These are phyloP conservation scores for Thoreauomyces humboldtii DNA, from an alignment of 192 early-diverging fungal genomes.

Conservation along the genomic window DNA sequence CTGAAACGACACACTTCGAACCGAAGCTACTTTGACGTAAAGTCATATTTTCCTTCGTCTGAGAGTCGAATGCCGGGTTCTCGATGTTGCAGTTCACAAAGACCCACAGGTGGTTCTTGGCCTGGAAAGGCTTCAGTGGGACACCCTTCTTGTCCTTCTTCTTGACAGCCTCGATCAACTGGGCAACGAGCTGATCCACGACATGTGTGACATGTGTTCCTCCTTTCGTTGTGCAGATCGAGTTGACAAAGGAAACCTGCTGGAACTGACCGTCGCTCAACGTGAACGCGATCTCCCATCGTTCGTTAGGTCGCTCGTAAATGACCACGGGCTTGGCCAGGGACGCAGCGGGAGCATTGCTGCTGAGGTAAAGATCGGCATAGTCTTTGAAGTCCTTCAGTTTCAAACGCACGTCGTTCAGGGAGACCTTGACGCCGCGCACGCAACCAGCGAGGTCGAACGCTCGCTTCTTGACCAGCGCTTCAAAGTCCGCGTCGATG, in stretches of 20 bases:
- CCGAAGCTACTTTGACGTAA: conserved; percentile 72
- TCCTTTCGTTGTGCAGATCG: conserved; percentile 91
- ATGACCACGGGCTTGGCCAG: conserved; percentile 42
- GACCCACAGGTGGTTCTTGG: conserved; percentile 87
- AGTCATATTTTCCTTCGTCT: conserved; percentile 96
- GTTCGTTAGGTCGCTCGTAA: conserved; percentile 72
- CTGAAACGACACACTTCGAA: conserved; percentile 68
- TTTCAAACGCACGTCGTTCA: conserved; percentile 80
- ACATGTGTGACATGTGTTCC: conserved; percentile 88
- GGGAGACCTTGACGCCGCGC: conserved; percentile 76
- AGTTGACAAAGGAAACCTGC: conserved; percentile 96
- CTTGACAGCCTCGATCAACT: conserved; percentile 64
- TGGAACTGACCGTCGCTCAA: conserved; percentile 94
- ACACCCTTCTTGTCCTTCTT: conserved; percentile 69
- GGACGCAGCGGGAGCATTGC: background rate
- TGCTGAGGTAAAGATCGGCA: conserved; percentile 69
- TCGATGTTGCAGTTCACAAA: conserved; percentile 94
- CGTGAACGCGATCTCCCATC: conserved; percentile 93
- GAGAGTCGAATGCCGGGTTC: conserved; percentile 94
- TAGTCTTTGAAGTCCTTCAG: conserved; percentile 92
- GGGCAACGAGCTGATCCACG: conserved; percentile 71
- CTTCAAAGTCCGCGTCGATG: conserved; percentile 83
- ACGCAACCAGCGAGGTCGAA: conserved; percentile 92
- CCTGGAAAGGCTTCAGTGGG: conserved; percentile 75
- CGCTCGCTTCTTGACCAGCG: conserved; percentile 85